Conservation (phyloP, 768 basidiomycete species). For the Serendipita sp. region DNA sequence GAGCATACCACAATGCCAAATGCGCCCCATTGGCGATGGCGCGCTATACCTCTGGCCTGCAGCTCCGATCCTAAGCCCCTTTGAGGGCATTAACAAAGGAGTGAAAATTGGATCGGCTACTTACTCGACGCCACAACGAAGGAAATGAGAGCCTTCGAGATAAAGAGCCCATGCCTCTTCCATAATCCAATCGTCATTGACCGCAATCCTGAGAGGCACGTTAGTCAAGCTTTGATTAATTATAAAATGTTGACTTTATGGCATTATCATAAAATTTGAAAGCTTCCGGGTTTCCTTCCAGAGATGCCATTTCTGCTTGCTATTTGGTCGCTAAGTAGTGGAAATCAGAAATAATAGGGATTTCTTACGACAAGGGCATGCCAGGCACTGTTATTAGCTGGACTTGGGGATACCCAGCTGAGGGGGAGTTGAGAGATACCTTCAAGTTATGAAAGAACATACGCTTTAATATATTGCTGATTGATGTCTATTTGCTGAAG, state of each 20-base stretch:
- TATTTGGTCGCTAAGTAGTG: conserved; percentile 13
- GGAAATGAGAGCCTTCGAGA: conserved; percentile 56
- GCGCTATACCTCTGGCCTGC: conserved; percentile 45
- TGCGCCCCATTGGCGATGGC: conserved; percentile 58
- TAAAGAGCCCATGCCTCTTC: conserved; percentile 59
- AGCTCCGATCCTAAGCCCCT: conserved; percentile 44
- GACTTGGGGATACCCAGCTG: conserved; percentile 55
- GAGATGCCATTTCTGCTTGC: conserved; percentile 56
- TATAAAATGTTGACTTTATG: conserved; percentile 27
- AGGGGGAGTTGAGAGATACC: neutral
- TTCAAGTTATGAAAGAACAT: conserved; percentile 9
- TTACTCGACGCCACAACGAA: conserved; percentile 40
- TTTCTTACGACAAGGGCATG: conserved; percentile 39
- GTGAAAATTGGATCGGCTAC: neutral
- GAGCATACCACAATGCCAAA: conserved; percentile 38
- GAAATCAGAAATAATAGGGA: neutral
- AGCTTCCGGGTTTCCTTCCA: conserved; percentile 37
- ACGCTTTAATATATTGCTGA: conserved; percentile 46
- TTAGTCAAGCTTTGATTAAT: neutral
- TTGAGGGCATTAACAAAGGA: neutral
- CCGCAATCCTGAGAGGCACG: conserved; percentile 30
- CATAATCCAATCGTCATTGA: conserved; percentile 50
- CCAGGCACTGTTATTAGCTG: conserved; percentile 54
- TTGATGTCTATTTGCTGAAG: conserved; percentile 42
- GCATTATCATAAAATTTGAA: conserved; percentile 54